These are phyloP conservation scores for Cynanchum wilfordii DNA, from an alignment of 257 asterid species.

Conservation along the genomic window DNA sequence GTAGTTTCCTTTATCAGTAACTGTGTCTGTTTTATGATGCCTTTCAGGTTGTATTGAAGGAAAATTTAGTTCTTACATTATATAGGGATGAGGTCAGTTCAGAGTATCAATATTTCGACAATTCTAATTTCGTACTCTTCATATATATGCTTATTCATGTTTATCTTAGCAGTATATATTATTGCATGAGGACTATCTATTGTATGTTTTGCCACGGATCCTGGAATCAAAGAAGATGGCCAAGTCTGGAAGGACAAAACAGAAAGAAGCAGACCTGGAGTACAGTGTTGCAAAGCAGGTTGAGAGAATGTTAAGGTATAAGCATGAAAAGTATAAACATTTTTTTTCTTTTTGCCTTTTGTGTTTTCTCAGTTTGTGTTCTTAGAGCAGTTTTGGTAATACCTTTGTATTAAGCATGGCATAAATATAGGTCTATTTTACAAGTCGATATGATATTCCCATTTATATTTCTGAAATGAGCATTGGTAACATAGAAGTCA, in stretches of 20 bases:
- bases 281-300: constrained; percentile 99
- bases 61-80: constrained; percentile 76
- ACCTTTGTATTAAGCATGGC: background rate
- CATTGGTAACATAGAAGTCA: background rate
- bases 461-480: background rate
- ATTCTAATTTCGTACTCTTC: background rate
- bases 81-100: constrained; percentile 94
- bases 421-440: background rate
- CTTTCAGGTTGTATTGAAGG: constrained; percentile 90
- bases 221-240: constrained; percentile 97
- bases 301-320: constrained; percentile 98
- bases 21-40: constrained; percentile 15
- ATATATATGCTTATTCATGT: constrained; percentile 7
- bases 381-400: background rate
- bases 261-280: constrained; percentile 97
- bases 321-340: background rate
- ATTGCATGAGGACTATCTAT: constrained; percentile 92
- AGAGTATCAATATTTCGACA: constrained; percentile 1
- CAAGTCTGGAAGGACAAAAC: constrained; percentile 90
- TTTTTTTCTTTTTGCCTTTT: constrained; percentile 1
- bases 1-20: constrained; percentile 14
- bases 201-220: constrained; percentile 79
- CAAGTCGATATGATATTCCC: background rate
- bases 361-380: constrained; percentile 4
- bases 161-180: constrained; percentile 55